Conservation (phyloP, 1,284 basidiomycete genomes). For the Sporisorium graminicola region DNA sequence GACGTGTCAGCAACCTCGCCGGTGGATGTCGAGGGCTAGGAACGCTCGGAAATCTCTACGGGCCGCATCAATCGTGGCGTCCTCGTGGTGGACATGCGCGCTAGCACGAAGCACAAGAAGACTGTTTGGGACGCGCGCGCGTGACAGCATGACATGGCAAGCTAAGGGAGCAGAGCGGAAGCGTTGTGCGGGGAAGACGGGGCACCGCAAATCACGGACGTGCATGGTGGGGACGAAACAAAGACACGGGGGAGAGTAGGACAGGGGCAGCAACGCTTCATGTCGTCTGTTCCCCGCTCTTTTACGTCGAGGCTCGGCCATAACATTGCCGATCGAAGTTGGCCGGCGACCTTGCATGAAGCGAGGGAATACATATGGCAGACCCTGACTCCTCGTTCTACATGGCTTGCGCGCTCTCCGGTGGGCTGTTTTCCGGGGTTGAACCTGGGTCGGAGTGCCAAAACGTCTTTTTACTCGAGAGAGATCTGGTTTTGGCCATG, state of each 20-base stretch:
- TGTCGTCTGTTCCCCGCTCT: not conserved
- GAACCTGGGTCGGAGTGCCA: not conserved
- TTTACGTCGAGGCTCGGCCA: not conserved
- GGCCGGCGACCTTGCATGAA: slow-evolving; percentile 8
- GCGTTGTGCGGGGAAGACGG: slow-evolving; percentile 16
- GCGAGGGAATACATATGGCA: not conserved
- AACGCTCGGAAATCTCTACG: not conserved
- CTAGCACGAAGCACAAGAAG: not conserved
- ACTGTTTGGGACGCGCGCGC: not conserved
- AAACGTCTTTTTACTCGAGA: not conserved
- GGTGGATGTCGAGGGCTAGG: not conserved
- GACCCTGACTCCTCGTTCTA: not conserved
- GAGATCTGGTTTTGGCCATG: slow-evolving; percentile 3
- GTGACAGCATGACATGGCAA: not conserved
- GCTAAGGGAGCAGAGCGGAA: not conserved
- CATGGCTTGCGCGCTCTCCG: too few relatives aligned
- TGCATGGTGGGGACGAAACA: slow-evolving; percentile 5
- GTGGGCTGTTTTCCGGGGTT: not conserved
- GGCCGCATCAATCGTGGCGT: slow-evolving; percentile 5
- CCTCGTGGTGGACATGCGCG: not conserved
- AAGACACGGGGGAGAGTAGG: not conserved
- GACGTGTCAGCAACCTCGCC: not conserved
- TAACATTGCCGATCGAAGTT: slow-evolving; percentile 14
- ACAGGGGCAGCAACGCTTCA: too few relatives aligned
- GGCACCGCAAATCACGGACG: slow-evolving; percentile 5